Base-by-base conservation (phyloP, 306 rosid genomes). In the Astragalus membranaceus region DNA sequence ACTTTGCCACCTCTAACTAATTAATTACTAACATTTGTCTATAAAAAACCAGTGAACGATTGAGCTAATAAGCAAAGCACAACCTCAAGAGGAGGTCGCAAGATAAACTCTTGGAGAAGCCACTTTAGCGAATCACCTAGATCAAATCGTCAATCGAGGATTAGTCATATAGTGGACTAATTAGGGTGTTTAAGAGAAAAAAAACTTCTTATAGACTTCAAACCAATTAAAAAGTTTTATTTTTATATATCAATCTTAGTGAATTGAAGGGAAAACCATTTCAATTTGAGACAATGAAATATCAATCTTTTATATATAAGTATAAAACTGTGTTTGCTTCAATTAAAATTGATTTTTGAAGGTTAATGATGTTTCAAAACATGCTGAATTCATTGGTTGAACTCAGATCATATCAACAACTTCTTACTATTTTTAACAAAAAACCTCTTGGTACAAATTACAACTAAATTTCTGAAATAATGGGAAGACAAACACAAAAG, bases 381-480 rank as follows among this genome's bases (percentile, higher is more conserved):
- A 62, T 62, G 51, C 1, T 61, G 32, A 61, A 37, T 10, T 39
- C 11, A 62, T 6, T 70, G 4, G 56, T 14, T 55, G 56, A 29
- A 9, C 3, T 20, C 44, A 16, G 5, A 43, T 14, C 70, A 42
- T 57, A 15, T 57, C 15, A 30, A 61, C 42, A 68, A 44, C 37
- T 30, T 7, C 9, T 42, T 56, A 64, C 52, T 8, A 55, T 55
- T 54, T 71, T 64, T 33, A 46, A 36, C 42, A 58, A 71, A 65
- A 44, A 12, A 8, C 41, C 29, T 14, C 7, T 10, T 32, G 3
- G 13, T 11, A 20, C 49, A 56, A 30, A 7, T 64, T 49, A 48
- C 15, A 64, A 6, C 64, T 29, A 14, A 78, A 66, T 65, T 78
- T 59, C 36, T 30, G 5, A 59, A 48, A 37, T 46, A 37, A 56